Base-by-base conservation (phyloP, 2,329 filamentous ascomycete genomes). In the Ceratocystis smalleyi region DNA sequence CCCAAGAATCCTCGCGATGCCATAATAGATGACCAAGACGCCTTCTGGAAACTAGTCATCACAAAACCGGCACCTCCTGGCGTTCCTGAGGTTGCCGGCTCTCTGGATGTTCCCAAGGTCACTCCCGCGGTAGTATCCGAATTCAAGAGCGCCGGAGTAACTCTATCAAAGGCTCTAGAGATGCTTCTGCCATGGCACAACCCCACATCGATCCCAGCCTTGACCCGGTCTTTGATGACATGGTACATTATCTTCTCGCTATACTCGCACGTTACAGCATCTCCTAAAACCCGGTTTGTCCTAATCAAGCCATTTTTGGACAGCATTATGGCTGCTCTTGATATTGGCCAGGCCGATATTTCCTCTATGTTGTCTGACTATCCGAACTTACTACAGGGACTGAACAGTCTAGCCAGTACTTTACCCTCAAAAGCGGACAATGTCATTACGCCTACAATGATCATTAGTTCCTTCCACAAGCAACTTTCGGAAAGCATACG, bases 211-310 rank as follows among this genome's bases (percentile, higher is more conserved):
- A n/a, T 60, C 1, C 24, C 43, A 15, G 15, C 30, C 0, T 32
- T 68, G 15, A 17, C 64, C 4, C 30, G 62, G 7, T 59, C 62
- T 7, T 35, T 67, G n/a, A 24, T 67, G 24, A 60, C 57, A 22
- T 67, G 65, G 57, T 67, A 67, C 43, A 30, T 65, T 12, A 63
- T 65, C 7, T 60, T 66, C 30, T 62, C 63, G 24, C 54, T 63
- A 7, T 59, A 43, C 12, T 6, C 17, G 2, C 40, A 61, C n/a
- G 61, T 62, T 17, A 24, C 40, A 1, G 30, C 27, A n/a, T 40
- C 43, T 17, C 60, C 45, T 17, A 43, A 19, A 22, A 12, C 43
- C 17, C 43, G 57, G 22, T 64, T 67, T 24, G 59, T 22, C 3
- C 27, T 57, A 7, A 55, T 68, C 3, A 64, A 62, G 19, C 40